Conservation (phyloP, 225 moss, liverwort and hornwort genomes). For the Antitrichia curtipendula region DNA sequence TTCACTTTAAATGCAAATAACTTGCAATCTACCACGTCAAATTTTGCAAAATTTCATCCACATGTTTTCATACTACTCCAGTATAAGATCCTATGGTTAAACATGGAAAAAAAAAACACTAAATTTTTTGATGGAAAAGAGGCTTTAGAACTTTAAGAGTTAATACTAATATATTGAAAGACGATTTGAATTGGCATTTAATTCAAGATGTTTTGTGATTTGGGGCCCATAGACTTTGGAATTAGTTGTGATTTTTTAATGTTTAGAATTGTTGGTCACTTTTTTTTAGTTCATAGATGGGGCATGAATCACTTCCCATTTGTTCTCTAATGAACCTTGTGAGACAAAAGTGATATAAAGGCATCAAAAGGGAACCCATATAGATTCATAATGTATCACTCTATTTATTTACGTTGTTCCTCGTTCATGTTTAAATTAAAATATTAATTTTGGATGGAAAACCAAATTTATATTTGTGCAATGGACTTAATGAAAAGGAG, state of each 20-base stretch:
- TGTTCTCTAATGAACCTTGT: not conserved
- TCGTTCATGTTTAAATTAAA: not conserved
- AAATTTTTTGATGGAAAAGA: too few relatives aligned
- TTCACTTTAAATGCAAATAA: too few relatives aligned
- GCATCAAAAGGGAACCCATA: not conserved
- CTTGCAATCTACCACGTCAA: too few relatives aligned
- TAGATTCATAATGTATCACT: not conserved
- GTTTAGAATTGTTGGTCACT: not conserved
- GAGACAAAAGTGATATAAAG: not conserved
- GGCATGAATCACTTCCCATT: not conserved
- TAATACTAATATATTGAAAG: not conserved
- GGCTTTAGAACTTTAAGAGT: too few relatives aligned
- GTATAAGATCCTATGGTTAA: too few relatives aligned
- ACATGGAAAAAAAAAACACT: too few relatives aligned
- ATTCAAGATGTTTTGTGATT: too few relatives aligned
- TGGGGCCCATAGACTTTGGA: too few relatives aligned
- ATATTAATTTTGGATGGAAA: not conserved
- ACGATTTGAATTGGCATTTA: not conserved
- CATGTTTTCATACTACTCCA: too few relatives aligned
- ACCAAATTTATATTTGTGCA: not conserved
- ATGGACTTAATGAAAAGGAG: not conserved
- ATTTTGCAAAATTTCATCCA: too few relatives aligned
- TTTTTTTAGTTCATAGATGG: not conserved
- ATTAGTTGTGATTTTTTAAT: not conserved
- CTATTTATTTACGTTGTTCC: not conserved